phyloP scores from a whole-genome alignment of 257 asterid species.

The Gentiana macrophylla region DNA sequence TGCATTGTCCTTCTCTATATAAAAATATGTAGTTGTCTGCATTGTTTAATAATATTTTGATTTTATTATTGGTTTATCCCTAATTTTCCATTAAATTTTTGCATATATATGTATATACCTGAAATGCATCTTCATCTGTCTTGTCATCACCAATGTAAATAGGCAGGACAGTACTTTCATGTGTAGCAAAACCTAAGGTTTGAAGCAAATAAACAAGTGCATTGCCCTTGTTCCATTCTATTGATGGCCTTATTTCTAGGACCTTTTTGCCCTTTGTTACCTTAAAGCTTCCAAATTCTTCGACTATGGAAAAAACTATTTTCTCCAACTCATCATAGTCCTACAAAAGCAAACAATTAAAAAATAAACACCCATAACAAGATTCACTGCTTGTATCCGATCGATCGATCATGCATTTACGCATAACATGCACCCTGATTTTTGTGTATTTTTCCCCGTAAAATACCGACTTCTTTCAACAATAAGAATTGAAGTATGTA shows the following conservation, averaged over 20 bases:
- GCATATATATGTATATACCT: conserved; percentile 24
- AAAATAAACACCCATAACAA: no score
- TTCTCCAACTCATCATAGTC: conserved; percentile 46
- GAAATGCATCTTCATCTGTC: conserved; percentile 85
- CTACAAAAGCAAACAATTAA: conserved; percentile 14
- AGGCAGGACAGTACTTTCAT: conserved; percentile 37
- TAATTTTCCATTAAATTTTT: no score
- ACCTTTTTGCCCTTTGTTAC: conserved; percentile 73
- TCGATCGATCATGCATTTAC: no score
- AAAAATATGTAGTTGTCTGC: no score
- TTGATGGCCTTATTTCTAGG: conserved; percentile 72
- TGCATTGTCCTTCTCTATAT: no score
- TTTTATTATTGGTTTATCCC: no score
- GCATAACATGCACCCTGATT: no score
- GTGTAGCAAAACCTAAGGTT: conserved; percentile 38
- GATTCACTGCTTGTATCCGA: no score
- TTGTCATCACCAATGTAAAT: conserved; percentile 69
- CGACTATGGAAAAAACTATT: conserved; percentile 24
- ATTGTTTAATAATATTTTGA: no score
- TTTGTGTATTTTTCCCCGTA: no score
- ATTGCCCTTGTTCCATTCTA: conserved; percentile 75
- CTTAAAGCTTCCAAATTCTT: conserved; percentile 34
- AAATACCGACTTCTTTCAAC: no score
- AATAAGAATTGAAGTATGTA: no score
- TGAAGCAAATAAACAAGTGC: conserved; percentile 56